Evolutionary conservation across 305 asterid genomes (phyloP), one percentile per base, ranked within the genome.

Genomic region (Fraxinus sp.): DNA sequence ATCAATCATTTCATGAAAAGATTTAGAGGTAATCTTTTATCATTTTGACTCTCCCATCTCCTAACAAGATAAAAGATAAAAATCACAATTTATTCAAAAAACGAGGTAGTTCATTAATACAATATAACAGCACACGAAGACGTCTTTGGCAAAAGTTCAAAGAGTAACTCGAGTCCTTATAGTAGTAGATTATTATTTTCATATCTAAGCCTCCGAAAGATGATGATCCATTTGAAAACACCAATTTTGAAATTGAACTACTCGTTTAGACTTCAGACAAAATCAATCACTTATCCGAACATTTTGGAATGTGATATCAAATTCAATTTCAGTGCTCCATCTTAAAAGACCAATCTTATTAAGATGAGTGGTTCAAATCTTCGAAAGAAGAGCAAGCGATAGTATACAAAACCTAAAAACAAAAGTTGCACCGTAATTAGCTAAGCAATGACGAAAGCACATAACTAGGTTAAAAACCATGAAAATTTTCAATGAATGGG

Each of bases 391-490:
- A 44, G 4, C 3, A 52, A 4, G 0, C 2, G 3, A 3, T 22
- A 9, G 16, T 7, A 62, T 9, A 8, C 33, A 9, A 66, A 22
- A 32, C 55, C 11, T 66, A 3, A 66, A 66, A 8, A 10, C 24
- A 26, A 66, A 39, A 22, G 14, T 22, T 22, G 6, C n/a, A 66
- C 8, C 74, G 3, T 18, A 22, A 13, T 78, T 78, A 74, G 87
- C 85, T 86, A 78, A 86, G 89, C 89, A 36, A 81, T 86, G 89
- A 86, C 87, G 82, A 36, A 77, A 46, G 9, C 18, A 10, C 74
- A 26, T 66, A 66, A 66, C 26, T 16, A 66, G 26, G 36, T 66
- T 24, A 9, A 26, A 64, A 24, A 11, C 11, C 30, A 57, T 57
- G 30, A 7, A 57, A 18, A 20, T 57, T 57, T 7, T 24, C 7